A percentile compares a stretch with the other conserved stretches of the same genome.
phyloP scores from a whole-genome alignment of 352 stramenopile genomes.

The Pilasporangium apinafurcum region DNA sequence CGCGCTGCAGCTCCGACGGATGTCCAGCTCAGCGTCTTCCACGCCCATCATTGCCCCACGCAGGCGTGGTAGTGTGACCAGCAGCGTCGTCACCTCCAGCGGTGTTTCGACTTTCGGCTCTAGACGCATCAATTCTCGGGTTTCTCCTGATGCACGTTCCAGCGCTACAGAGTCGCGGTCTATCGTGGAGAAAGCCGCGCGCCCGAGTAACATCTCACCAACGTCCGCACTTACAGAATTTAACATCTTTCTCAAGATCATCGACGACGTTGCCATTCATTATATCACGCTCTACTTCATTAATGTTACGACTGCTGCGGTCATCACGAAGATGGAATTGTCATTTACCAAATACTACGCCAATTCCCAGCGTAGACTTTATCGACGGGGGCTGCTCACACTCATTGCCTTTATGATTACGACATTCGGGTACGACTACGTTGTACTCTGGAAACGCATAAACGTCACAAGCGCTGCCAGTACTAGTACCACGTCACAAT shows the following conservation, averaged over 20 bases:
- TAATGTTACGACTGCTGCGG: slow-evolving; percentile 57
- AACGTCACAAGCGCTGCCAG: slow-evolving; percentile 35
- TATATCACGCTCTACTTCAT: slow-evolving; percentile 79
- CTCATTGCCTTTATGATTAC: slow-evolving; percentile 65
- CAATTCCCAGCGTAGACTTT: slow-evolving; percentile 55
- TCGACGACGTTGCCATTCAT: slow-evolving; percentile 78
- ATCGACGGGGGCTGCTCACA: slow-evolving; percentile 46
- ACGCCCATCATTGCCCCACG: slow-evolving; percentile 16
- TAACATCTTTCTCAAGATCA: slow-evolving; percentile 72
- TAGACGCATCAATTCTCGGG: slow-evolving; percentile 15
- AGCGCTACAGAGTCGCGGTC: slow-evolving; percentile 14
- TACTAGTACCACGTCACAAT: slow-evolving; percentile 12
- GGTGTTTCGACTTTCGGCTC: slow-evolving; percentile 16
- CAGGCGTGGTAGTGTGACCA: slow-evolving; percentile 12
- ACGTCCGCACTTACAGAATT: slow-evolving; percentile 63
- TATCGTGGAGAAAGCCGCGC: slow-evolving; percentile 25
- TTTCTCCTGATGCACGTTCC: slow-evolving; percentile 27
- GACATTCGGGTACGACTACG: slow-evolving; percentile 72
- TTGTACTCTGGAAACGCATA: slow-evolving; percentile 48
- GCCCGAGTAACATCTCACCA: slow-evolving; percentile 47
- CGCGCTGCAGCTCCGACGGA: slow-evolving; percentile 28
- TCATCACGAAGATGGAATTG: slow-evolving; percentile 74
- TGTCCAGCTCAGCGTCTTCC: slow-evolving; percentile 30
- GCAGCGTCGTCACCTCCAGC: slow-evolving; percentile 15
- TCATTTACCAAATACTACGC: slow-evolving; percentile 78